Evolutionary conservation across 2,329 filamentous ascomycete genomes (phyloP).

Genomic region (Zopfia rhizophila): DNA sequence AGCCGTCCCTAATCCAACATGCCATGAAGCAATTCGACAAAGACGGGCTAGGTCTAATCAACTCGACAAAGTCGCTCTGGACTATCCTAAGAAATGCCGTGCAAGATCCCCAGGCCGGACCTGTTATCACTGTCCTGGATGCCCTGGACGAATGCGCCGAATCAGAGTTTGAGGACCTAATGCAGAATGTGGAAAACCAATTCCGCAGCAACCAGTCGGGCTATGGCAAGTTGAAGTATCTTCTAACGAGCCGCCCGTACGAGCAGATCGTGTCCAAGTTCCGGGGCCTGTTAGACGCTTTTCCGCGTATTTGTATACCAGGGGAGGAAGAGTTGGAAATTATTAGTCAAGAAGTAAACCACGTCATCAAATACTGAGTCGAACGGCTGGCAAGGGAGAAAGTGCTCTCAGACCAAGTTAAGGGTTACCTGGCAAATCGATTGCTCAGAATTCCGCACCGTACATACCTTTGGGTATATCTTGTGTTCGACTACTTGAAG

Average conservation of each 20-base stretch:
- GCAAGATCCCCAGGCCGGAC: constrained; percentile 22
- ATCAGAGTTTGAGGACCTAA: constrained; percentile 24
- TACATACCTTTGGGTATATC: constrained; percentile 31
- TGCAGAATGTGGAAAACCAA: constrained; percentile 24
- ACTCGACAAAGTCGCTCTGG: constrained; percentile 31
- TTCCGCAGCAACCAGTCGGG: constrained; percentile 12
- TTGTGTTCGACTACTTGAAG: constrained; percentile 25
- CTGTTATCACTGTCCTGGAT: constrained; percentile 30
- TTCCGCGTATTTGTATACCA: constrained; percentile 30
- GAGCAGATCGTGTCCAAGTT: constrained; percentile 25
- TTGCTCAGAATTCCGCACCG: constrained; percentile 27
- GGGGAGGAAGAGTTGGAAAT: constrained; percentile 31
- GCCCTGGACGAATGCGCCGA: constrained; percentile 29
- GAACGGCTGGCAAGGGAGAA: constrained; percentile 23
- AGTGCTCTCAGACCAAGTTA: constrained; percentile 22
- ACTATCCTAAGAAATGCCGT: constrained; percentile 21
- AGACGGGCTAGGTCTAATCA: constrained; percentile 22
- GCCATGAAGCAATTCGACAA: constrained; percentile 24
- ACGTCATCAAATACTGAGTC: constrained; percentile 26
- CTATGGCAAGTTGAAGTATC: constrained; percentile 22
- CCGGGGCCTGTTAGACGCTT: constrained; percentile 18
- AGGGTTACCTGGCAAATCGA: constrained; percentile 17
- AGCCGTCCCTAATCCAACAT: constrained; percentile 26
- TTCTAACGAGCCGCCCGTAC: constrained; percentile 32
- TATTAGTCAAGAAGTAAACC: constrained; percentile 31